Evolutionary conservation across 2,329 filamentous ascomycete genomes (phyloP).

Genomic region (Diplodia seriata): DNA sequence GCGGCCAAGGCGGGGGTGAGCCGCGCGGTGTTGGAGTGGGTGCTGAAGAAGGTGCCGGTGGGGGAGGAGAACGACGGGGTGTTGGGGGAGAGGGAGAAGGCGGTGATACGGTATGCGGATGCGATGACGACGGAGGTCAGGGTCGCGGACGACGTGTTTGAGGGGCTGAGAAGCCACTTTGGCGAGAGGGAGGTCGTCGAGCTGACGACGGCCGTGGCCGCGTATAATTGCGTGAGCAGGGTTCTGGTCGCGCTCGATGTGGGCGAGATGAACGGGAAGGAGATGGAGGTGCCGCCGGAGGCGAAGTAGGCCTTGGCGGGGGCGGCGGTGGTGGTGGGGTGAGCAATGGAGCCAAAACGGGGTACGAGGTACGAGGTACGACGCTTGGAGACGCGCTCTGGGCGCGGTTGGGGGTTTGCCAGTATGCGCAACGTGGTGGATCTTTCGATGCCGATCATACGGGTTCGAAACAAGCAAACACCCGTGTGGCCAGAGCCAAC

Average conservation of each 20-base stretch:
- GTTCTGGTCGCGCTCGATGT: slow-evolving; percentile 83
- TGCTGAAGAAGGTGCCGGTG: slow-evolving; percentile 56
- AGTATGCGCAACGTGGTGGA: not conserved
- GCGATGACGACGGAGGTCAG: slow-evolving; percentile 80
- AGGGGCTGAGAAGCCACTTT: slow-evolving; percentile 65
- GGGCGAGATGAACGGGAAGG: slow-evolving; percentile 50
- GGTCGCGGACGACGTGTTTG: slow-evolving; percentile 74
- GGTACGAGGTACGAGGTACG: not conserved
- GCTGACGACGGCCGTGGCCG: slow-evolving; percentile 77
- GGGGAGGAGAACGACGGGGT: slow-evolving; percentile 30
- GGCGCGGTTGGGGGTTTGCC: not conserved
- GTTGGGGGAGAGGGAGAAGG: slow-evolving; percentile 42
- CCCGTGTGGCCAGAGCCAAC: not conserved
- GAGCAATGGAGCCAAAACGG: not conserved
- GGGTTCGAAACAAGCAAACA: not conserved
- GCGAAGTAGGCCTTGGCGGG: slow-evolving; percentile 1
- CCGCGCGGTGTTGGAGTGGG: slow-evolving; percentile 68
- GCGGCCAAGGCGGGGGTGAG: slow-evolving; percentile 67
- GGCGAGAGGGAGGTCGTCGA: slow-evolving; percentile 78
- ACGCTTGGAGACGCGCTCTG: not conserved
- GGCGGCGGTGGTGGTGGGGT: not conserved
- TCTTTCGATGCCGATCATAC: not conserved
- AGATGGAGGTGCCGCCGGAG: slow-evolving; percentile 28
- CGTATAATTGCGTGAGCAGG: slow-evolving; percentile 84
- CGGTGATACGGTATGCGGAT: slow-evolving; percentile 76